Base-by-base conservation (phyloP, 169 alveolate species). In the Amoebophrya sp. region DNA sequence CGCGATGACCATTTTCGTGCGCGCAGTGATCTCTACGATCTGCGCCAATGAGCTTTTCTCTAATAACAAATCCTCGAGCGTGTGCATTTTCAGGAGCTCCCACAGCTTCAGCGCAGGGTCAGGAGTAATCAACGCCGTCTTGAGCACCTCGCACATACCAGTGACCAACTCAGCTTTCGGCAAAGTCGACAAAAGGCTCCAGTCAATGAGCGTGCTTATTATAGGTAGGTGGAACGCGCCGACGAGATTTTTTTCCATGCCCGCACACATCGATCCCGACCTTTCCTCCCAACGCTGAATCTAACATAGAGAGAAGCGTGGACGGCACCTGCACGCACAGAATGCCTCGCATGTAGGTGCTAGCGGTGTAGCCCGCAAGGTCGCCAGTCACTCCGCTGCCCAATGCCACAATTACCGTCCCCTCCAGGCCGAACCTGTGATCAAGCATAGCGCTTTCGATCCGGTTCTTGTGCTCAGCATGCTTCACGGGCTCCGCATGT, bases 221-320 rank as follows among this genome's bases (percentile, higher is more conserved):
- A 24, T 41, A 6, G 96, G 95, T 23, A 65, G 92, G 78, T 89
- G 41, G 92, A 95, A 89, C 3, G 94, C 76, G n/a, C 96, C 94
- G 53, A 91, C 36, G 78, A 78, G 39, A 40, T 91, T 91, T 41
- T 91, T 91, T 39, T 40, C 83, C 34, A 54, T 47, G 40, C 78
- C 93, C 36, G 53, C 83, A 55, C 40, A 40, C 90, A 47, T 94
- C 94, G 40, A 94, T 94, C 29, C 94, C 95, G 12, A 92, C 92
- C 93, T 92, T 93, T 54, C 95, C 96, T 0, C 96, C 96, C 29
- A 95, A 92, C 0, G 95, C 38, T 41, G 95, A 93, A 78, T 95
- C 96, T 6, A 92, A 94, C 93, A 94, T 94, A 0, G 96, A 90
- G 23, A 95, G 93, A 38, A 95, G 91, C 40, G 95, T 94, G 26